phyloP scores from a whole-genome alignment of 257 asterid species.

The Coffea canephora region DNA sequence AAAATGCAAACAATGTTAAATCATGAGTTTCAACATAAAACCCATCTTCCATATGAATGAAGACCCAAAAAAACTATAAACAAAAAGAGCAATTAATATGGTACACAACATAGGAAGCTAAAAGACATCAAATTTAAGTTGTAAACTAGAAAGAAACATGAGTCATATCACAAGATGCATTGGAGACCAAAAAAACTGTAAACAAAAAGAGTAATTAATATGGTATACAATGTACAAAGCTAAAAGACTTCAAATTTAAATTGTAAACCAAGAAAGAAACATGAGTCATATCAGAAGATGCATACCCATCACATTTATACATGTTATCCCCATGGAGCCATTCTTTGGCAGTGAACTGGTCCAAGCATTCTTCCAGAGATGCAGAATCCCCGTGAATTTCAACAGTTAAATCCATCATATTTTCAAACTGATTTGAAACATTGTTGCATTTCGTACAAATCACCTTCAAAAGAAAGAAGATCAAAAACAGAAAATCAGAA shows the following conservation, averaged over 20 bases:
- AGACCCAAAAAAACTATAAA: not conserved
- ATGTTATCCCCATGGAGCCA: conserved; percentile 95
- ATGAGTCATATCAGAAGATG: conserved; percentile 5
- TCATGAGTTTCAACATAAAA: not conserved
- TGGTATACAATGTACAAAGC: not conserved
- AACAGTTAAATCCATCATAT: conserved; percentile 98
- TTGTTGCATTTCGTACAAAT: conserved; percentile 87
- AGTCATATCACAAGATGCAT: conserved; percentile 16
- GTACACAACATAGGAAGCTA: not conserved
- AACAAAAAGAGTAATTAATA: not conserved
- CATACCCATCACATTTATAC: conserved; percentile 95
- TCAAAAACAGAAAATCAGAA: conserved; percentile 8
- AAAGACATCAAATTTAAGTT: not conserved
- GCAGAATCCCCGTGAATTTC: conserved; percentile 97
- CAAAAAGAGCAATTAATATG: not conserved
- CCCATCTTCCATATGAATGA: not conserved
- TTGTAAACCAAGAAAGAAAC: not conserved
- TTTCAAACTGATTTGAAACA: conserved; percentile 83
- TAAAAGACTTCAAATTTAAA: not conserved
- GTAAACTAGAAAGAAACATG: not conserved
- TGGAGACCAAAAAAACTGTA: not conserved
- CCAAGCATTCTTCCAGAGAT: conserved; percentile 95
- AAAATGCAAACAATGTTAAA: not conserved
- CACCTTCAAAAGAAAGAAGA: conserved; percentile 50
- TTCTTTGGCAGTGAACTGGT: conserved; percentile 91